Evolutionary conservation across 1,284 basidiomycete genomes (phyloP).

Genomic region (Naganishia sp.): DNA sequence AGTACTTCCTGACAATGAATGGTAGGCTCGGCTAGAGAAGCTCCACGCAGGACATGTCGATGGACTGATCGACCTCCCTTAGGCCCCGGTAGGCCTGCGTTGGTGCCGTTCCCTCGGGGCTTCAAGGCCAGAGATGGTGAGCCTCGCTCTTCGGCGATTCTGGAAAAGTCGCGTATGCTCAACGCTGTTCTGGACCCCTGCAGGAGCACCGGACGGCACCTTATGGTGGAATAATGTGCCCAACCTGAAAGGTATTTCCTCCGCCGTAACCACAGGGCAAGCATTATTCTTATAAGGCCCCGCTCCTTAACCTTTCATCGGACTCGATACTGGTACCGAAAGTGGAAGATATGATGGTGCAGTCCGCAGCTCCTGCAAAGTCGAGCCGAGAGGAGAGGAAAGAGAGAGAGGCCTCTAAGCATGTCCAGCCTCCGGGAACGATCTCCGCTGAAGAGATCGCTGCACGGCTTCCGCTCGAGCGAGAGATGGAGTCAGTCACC

Average conservation of each 20-base stretch:
- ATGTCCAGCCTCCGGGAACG: constrained; percentile 29
- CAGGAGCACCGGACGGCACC: constrained; percentile 32
- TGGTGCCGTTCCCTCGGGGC: constrained; percentile 34
- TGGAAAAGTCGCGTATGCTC: no score
- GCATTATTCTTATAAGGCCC: no score
- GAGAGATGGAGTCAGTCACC: constrained; percentile 34
- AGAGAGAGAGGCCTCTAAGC: constrained; percentile 32
- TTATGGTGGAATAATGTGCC: constrained; percentile 35
- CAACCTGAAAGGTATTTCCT: constrained; percentile 28
- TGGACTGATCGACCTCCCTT: neutral
- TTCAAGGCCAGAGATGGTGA: constrained; percentile 31
- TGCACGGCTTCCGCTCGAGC: constrained; percentile 29
- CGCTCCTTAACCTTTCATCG: neutral
- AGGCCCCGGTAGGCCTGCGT: constrained; percentile 32
- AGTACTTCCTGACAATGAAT: constrained; percentile 36
- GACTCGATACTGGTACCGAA: neutral
- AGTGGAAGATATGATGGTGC: constrained; percentile 34
- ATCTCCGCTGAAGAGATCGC: constrained; percentile 34
- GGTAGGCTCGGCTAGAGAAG: constrained; percentile 7
- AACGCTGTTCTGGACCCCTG: no score
- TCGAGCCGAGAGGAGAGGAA: constrained; percentile 33
- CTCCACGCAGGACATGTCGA: neutral
- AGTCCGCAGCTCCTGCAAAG: constrained; percentile 27
- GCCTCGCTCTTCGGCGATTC: neutral
- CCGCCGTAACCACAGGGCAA: neutral